phyloP scores from a whole-genome alignment of 164 flowering plant species.

The Berberis thunbergii region DNA sequence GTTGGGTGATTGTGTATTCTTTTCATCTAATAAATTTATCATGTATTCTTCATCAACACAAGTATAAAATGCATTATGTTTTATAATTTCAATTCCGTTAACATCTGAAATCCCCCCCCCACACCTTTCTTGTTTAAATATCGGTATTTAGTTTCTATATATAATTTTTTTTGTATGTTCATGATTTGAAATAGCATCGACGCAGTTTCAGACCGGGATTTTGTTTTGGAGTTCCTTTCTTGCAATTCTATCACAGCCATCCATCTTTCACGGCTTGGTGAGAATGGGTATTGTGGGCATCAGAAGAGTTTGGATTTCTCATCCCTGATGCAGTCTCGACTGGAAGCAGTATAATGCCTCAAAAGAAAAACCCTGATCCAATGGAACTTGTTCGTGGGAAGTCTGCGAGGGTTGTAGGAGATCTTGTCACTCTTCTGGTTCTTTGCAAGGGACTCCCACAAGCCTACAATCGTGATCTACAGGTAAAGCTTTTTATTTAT shows the following conservation, averaged over 20 bases:
- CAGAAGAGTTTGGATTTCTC: constrained; percentile 96
- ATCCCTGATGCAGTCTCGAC: constrained; percentile 97
- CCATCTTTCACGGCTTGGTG: constrained; percentile 96
- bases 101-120: no score
- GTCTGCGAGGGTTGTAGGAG: constrained; percentile 90
- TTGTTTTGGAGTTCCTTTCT: constrained; percentile 83
- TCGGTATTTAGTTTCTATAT: neutral
- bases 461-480: constrained; percentile 94
- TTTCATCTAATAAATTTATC: no score
- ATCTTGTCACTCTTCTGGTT: constrained; percentile 75
- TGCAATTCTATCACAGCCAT: constrained; percentile 76
- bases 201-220: constrained; percentile 98
- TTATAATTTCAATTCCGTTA: no score
- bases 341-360: constrained; percentile 99
- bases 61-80: no score
- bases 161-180: constrained; percentile 10
- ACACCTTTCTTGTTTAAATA: no score
- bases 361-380: constrained; percentile 99
- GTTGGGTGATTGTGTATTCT: no score
- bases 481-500: constrained; percentile 33
- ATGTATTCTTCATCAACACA: no score
- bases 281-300: constrained; percentile 99
- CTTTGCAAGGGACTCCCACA: constrained; percentile 98
- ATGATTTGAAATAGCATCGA: constrained; percentile 54
- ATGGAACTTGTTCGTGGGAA: constrained; percentile 99